Evolutionary conservation across 2,329 filamentous ascomycete genomes (phyloP), one percentile per base, ranked within the genome.

Genomic region (Fulvia fulva): DNA sequence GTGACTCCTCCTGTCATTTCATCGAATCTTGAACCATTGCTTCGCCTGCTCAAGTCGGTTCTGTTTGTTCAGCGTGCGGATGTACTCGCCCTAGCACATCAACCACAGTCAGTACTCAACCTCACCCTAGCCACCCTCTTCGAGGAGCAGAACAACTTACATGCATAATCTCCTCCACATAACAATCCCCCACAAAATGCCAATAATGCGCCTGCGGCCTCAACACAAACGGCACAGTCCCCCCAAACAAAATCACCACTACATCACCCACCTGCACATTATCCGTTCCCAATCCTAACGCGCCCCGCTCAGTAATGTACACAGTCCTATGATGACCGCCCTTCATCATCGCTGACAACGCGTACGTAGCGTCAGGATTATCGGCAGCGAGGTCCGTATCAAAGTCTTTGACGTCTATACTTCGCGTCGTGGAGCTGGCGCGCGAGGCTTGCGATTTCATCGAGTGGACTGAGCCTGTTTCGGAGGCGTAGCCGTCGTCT

Each of bases 291-390:
- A 53, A 34, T 25, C 51, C 51, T 12, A 53, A 19, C 7, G 32
- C 34, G 0, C 57, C 57, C 12, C 28, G 12, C 22, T 28, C 41
- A 1, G 52, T 59, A 3, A 59, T 45, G 41, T 28, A 59, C 1
- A 59, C 22, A 0, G 57, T 59, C 12, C 57, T 46, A 30, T 59
- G 57, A 47, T 59, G 57, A 0, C 46, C 57, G 2, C 44, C 45
- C 30, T 59, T 55, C 47, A 59, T 59, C 57, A 59, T 59, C 0
- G 57, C 52, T 2, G 53, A 46, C 16, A 59, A 41, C 8, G 57
- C 52, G 23, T 59, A 59, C 4, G 52, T 55, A 4, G 52, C 52
- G 25, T 59, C 57, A 3, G 57, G 57, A 12, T 59, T 52, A 16
- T 55, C 47, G 14, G 46, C 45, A 19, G 32, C 50, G 26, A 57